Evolutionary conservation across 257 asterid genomes (phyloP).

Genomic region (Solanum bulbocastanum): DNA sequence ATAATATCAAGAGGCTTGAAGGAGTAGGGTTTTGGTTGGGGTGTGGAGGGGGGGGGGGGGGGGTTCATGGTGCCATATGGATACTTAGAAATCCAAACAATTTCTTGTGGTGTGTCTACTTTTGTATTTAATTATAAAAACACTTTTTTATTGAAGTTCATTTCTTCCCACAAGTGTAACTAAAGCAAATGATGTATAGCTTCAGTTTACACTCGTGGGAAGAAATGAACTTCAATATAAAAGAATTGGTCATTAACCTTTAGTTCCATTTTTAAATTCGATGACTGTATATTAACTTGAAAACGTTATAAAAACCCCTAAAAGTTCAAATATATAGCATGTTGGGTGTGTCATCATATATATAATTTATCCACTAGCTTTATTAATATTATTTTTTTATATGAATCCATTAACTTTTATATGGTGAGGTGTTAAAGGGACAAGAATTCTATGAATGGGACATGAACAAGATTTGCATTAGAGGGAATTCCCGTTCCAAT

Average conservation of each 20-base stretch:
- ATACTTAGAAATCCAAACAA: background rate
- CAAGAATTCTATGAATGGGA: background rate
- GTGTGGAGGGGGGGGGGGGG: too few relatives aligned
- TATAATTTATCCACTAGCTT: background rate
- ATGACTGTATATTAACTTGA: too few relatives aligned
- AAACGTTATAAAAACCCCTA: too few relatives aligned
- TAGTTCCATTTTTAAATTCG: too few relatives aligned
- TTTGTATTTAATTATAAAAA: background rate
- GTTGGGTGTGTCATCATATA: background rate
- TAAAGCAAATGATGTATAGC: background rate
- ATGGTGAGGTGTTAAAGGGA: background rate
- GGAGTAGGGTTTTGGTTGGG: background rate
- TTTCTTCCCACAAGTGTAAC: background rate
- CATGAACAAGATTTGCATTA: background rate
- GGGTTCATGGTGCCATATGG: background rate
- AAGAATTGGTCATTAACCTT: background rate
- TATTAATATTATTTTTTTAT: background rate
- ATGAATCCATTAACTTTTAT: background rate
- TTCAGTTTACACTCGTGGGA: background rate
- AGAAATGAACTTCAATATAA: background rate
- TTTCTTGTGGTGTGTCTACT: background rate
- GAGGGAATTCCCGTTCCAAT: background rate
- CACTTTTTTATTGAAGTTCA: background rate
- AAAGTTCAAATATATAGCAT: background rate
- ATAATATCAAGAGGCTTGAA: background rate